Evolutionary conservation across 768 basidiomycete species (phyloP).

Genomic region (Pleurotus tuber-regium): DNA sequence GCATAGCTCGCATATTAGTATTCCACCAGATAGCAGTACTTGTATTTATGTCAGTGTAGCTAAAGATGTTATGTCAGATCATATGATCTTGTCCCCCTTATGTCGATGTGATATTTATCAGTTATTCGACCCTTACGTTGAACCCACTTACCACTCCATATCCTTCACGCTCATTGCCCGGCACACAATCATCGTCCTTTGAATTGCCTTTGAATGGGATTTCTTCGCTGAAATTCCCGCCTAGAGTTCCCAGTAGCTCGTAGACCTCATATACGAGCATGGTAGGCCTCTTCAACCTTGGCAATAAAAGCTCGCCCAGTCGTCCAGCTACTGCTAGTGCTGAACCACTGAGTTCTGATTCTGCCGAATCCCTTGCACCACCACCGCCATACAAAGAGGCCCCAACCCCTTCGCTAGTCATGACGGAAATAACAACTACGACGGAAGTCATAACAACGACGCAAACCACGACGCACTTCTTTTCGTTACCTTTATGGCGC

Average conservation of each 20-base stretch:
- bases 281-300: conserved; percentile 6
- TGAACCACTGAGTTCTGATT: neutral
- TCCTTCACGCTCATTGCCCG: neutral
- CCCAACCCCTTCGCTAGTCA: conserved; percentile 26
- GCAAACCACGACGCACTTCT: conserved; percentile 56
- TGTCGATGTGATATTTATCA: too few relatives aligned
- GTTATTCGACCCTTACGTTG: conserved; percentile 2
- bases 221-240: conserved; percentile 19
- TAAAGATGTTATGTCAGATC: neutral
- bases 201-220: conserved; percentile 28
- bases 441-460: conserved; percentile 45
- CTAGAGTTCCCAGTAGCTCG: conserved; percentile 1
- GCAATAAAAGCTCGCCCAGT: conserved; percentile 1
- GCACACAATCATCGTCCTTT: neutral
- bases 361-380: conserved; percentile 13
- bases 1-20: too few relatives aligned
- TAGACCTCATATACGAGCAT: conserved; percentile 1
- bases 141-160: neutral
- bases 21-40: too few relatives aligned
- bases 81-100: too few relatives aligned
- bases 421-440: conserved; percentile 46
- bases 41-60: too few relatives aligned
- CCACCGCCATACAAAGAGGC: conserved; percentile 33
- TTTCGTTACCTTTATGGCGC: conserved; percentile 65
- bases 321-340: neutral